Percentiles rank a stretch among this genome's conserved stretches.
Conservation (phyloP, 73 alveolate species). For the Breviolum minutum region DNA sequence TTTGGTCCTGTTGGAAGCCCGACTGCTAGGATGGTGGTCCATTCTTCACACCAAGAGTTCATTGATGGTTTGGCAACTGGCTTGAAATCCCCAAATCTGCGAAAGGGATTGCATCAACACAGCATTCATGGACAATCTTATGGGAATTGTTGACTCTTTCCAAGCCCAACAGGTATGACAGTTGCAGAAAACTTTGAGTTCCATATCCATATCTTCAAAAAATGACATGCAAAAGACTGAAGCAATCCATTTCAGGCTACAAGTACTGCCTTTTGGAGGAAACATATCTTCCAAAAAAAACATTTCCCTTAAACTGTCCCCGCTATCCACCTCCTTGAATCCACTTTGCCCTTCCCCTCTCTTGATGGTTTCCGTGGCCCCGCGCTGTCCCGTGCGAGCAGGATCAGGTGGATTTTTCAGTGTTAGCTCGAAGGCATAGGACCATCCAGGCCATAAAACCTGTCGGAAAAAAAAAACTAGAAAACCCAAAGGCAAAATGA, state of each 20-base stretch:
- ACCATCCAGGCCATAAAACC: conserved; percentile 14
- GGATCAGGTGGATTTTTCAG: not conserved
- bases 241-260: not conserved
- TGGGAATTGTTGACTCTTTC: no score
- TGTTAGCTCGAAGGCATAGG: not conserved
- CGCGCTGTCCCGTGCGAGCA: not conserved
- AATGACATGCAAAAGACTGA: not conserved
- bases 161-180: no score
- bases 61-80: no score
- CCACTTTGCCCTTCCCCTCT: not conserved
- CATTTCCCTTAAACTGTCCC: not conserved
- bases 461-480: not conserved
- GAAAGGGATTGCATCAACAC: no score
- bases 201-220: not conserved
- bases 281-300: not conserved
- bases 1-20: not conserved
- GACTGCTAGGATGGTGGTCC: not conserved
- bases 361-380: not conserved
- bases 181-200: no score
- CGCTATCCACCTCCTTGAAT: no score
- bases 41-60: no score
- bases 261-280: not conserved
- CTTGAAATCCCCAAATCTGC: no score
- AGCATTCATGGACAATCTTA: no score
- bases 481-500: not conserved